These are phyloP conservation scores for Cyclotella kingstonii DNA, from an alignment of 108 stramenopile genomes.

Conservation along the genomic window DNA sequence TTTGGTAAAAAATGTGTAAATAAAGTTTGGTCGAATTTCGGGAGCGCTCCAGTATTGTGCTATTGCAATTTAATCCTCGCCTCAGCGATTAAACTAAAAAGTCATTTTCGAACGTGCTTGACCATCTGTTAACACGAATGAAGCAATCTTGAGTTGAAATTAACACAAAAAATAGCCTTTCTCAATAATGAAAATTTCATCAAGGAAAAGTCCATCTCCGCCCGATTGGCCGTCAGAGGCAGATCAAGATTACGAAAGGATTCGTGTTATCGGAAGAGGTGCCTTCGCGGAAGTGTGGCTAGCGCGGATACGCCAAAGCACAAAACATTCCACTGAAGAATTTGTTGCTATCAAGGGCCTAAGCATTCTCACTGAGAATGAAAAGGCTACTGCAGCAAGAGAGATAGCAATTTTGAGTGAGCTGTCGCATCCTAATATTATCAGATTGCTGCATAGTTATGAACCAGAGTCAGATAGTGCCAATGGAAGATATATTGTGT, in stretches of 20 bases:
- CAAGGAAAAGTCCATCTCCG: no score
- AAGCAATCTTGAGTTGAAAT: no score
- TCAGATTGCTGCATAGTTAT: constrained; percentile 64
- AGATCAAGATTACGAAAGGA: constrained; percentile 63
- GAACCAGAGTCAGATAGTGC: constrained; percentile 28
- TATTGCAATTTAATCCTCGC: no score
- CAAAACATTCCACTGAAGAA: constrained; percentile 25
- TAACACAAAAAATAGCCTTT: no score
- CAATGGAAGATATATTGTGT: constrained; percentile 19
- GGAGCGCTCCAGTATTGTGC: no score
- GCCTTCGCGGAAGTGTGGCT: constrained; percentile 79
- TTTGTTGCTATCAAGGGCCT: constrained; percentile 81
- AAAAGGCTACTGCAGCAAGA: constrained; percentile 64
- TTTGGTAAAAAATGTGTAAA: no score
- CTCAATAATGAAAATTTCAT: no score
- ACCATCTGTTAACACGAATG: no score
- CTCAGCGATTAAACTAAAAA: no score
- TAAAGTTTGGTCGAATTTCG: no score
- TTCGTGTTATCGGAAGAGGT: constrained; percentile 69
- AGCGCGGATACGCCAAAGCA: constrained; percentile 22
- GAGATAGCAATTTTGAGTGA: constrained; percentile 73
- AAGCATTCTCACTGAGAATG: constrained; percentile 62
- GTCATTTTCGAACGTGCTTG: no score
- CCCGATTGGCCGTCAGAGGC: constrained; percentile 73
- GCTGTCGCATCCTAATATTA: constrained; percentile 68